Evolutionary conservation across 2,329 filamentous ascomycete genomes (phyloP).

Genomic region (Ceratocystis diversiconidia): DNA sequence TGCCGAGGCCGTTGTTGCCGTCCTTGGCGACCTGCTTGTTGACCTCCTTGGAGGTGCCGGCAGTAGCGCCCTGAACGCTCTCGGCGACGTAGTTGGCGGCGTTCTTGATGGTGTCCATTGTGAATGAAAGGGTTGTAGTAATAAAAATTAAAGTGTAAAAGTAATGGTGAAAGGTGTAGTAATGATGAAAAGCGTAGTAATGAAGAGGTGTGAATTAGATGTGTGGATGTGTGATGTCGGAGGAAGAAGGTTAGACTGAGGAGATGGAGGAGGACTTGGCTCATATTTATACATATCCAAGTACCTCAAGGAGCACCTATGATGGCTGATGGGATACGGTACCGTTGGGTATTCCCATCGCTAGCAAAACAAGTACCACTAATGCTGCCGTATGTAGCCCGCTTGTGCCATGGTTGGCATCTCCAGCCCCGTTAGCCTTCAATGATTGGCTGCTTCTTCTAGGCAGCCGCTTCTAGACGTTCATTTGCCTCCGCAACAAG

Average conservation of each 20-base stretch:
- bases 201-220: background rate
- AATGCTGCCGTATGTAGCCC: background rate
- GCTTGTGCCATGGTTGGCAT: background rate
- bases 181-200: background rate
- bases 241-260: background rate
- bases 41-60: conserved; percentile 50
- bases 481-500: background rate
- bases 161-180: conserved; percentile 18
- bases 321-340: background rate
- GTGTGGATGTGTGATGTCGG: background rate
- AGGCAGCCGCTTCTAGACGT: background rate
- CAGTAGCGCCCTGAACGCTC: conserved; percentile 43
- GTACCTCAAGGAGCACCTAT: background rate
- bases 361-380: background rate
- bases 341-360: background rate
- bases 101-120: conserved; percentile 44
- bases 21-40: conserved; percentile 59
- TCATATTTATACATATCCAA: conserved; percentile 6
- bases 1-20: conserved; percentile 35
- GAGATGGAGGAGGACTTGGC: background rate
- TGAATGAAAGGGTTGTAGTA: conserved; percentile 23
- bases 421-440: background rate
- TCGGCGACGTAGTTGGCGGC: conserved; percentile 56
- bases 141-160: conserved; percentile 19
- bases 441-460: conserved; percentile 2